Base-by-base conservation (phyloP, 208 protist species). In the Strigomonas galati region DNA sequence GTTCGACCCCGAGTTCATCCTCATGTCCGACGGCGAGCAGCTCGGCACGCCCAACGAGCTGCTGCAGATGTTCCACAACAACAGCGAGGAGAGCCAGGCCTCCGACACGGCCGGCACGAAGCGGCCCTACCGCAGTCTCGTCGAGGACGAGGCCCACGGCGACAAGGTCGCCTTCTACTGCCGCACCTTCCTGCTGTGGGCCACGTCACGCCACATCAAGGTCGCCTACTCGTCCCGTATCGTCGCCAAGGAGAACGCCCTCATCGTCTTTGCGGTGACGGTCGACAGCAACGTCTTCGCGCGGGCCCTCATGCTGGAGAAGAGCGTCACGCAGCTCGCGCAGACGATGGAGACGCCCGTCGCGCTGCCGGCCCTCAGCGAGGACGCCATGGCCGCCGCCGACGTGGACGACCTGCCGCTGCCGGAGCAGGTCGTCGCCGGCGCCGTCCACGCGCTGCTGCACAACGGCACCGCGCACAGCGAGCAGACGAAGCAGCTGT, bases 11-110 rank as follows among this genome's bases (percentile, higher is more conserved):
- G 85, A 94, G 78, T 97, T 94, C 71, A 64, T 97, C 19, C 71
- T 97, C 55, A 87, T 94, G 62, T 84, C 83, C 27, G 92, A 97
- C 65, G 92, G 83, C 46, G 92, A 97, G 73, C 87, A 97, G 72
- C 76, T 95, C 17, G 89, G 74, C 35, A 62, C 63, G 24, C 74
- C 76, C 5, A 84, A 69, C 24, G 37, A 46, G 48, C 68, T 94
- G 54, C 79, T 87, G 53, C 55, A 65, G 27, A 66, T 91, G 58
- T 94, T 88, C 57, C 67, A 84, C 72, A 79, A 78, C 62, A 72
- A 44, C 31, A 31, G 37, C n/a, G 71, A 76, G 53, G n/a, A 63
- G 35, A 40, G 54, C 28, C 56, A 65, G 27, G 59, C 62, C 21
- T 27, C 54, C 24, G 68, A 40, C 32, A 67, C 73, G 63, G 70